These are phyloP conservation scores for Naganishia vaughanmartiniae DNA, from an alignment of 768 basidiomycete species.

Conservation along the genomic window DNA sequence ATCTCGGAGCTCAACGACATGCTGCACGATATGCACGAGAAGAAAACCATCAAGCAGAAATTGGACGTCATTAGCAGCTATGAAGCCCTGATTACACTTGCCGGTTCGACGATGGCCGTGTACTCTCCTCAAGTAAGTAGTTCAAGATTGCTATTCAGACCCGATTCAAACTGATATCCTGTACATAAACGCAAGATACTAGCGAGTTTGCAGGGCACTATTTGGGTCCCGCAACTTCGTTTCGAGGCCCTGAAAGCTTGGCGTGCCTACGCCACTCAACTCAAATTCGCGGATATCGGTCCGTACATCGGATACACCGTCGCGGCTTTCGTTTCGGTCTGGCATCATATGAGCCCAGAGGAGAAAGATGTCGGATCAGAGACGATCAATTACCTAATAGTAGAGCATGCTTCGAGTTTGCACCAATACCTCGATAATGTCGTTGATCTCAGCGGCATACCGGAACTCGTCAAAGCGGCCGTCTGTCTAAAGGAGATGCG, in stretches of 20 bases:
- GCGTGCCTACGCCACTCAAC: conserved; percentile 68
- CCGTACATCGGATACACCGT: conserved; percentile 82
- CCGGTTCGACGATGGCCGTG: conserved; percentile 69
- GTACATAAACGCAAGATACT: conserved; percentile 65
- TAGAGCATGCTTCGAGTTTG: conserved; percentile 62
- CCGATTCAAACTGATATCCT: not conserved
- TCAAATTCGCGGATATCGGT: conserved; percentile 69
- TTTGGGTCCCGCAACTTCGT: conserved; percentile 70
- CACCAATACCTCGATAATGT: conserved; percentile 68
- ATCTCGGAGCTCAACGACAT: conserved; percentile 80
- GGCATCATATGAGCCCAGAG: conserved; percentile 63
- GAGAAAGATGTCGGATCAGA: conserved; percentile 61
- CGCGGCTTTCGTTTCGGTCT: conserved; percentile 74
- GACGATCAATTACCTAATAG: conserved; percentile 69
- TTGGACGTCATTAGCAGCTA: conserved; percentile 74
- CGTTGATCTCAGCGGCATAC: conserved; percentile 71
- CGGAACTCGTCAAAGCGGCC: conserved; percentile 56
- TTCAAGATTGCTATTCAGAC: not conserved
- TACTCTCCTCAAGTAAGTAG: conserved; percentile 79
- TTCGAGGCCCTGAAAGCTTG: conserved; percentile 77
- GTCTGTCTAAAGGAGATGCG: conserved; percentile 50
- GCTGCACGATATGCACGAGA: conserved; percentile 78
- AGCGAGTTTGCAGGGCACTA: conserved; percentile 88
- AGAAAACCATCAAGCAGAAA: conserved; percentile 67
- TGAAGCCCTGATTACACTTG: conserved; percentile 65